A percentile compares a stretch with the other conserved stretches of the same genome.
These are phyloP conservation scores for Gautieria morchelliformis DNA, from an alignment of 768 basidiomycete species.

Conservation along the genomic window DNA sequence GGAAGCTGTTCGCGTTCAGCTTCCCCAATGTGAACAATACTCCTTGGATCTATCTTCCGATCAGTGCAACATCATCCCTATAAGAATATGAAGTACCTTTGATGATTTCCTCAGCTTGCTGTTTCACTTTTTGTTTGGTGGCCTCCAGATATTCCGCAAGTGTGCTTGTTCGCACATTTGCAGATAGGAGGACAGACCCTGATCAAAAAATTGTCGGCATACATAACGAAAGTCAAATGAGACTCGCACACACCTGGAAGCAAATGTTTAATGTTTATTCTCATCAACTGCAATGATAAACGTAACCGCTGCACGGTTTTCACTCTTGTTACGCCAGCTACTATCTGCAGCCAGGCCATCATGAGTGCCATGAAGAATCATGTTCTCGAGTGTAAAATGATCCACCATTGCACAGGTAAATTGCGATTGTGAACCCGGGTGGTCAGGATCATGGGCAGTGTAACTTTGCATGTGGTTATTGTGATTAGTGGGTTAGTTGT, in stretches of 20 bases:
- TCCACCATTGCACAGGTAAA: slow-evolving; percentile 1
- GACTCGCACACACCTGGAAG: slow-evolving; percentile 12
- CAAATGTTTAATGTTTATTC: slow-evolving; percentile 3
- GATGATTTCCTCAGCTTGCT: slow-evolving; percentile 3
- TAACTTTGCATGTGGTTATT: too few species aligned
- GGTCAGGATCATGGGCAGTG: background rate
- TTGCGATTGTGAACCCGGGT: background rate
- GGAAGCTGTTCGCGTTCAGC: too few species aligned
- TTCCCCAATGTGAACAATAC: too few species aligned
- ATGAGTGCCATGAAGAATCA: background rate
- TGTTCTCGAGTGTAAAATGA: background rate
- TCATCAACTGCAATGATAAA: slow-evolving; percentile 9
- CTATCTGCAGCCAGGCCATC: slow-evolving; percentile 9
- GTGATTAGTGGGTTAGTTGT: too few species aligned
- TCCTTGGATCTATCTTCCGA: too few species aligned
- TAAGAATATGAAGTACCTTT: slow-evolving; percentile 4
- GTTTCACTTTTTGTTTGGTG: background rate
- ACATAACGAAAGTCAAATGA: too few species aligned
- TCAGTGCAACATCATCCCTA: too few species aligned
- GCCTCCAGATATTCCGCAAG: background rate
- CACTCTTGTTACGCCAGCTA: slow-evolving; percentile 11
- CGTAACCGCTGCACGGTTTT: slow-evolving; percentile 12
- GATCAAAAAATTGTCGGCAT: slow-evolving; percentile 7
- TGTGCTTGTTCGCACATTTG: background rate
- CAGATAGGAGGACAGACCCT: background rate